Conservation (phyloP, 2,329 filamentous ascomycete species). For the Sclerotinia borealis region DNA sequence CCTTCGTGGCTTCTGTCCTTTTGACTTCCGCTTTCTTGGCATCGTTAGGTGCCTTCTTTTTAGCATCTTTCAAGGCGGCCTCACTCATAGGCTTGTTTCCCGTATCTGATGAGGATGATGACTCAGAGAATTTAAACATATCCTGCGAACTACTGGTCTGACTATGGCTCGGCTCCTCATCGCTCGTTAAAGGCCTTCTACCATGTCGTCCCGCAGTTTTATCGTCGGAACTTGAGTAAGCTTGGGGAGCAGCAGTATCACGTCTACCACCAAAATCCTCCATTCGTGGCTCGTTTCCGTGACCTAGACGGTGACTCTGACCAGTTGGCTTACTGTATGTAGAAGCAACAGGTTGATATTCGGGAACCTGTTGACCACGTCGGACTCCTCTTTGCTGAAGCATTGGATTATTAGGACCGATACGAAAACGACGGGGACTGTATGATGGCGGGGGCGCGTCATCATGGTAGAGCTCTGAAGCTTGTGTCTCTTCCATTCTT, state of each 20-base stretch:
- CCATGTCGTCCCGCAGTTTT: background rate
- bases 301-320: background rate
- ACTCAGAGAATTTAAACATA: background rate
- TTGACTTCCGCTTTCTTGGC: too few relatives aligned
- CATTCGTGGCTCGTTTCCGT: background rate
- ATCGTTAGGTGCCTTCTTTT: too few relatives aligned
- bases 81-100: background rate
- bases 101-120: background rate
- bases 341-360: accelerated
- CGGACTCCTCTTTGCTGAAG: too few relatives aligned
- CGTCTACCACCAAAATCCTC: background rate
- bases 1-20: too few relatives aligned
- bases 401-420: too few relatives aligned
- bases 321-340: background rate
- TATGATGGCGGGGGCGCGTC: too few relatives aligned
- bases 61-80: too few relatives aligned
- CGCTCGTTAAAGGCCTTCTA: background rate
- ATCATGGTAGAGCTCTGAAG: background rate
- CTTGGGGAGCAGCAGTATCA: background rate
- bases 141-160: background rate
- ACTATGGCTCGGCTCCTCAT: too few relatives aligned
- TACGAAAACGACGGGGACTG: too few relatives aligned
- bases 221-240: background rate
- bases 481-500: background rate
- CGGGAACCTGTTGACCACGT: background rate